These are phyloP conservation scores for Phytophthora constricta DNA, from an alignment of 352 stramenopile genomes.

Conservation along the genomic window DNA sequence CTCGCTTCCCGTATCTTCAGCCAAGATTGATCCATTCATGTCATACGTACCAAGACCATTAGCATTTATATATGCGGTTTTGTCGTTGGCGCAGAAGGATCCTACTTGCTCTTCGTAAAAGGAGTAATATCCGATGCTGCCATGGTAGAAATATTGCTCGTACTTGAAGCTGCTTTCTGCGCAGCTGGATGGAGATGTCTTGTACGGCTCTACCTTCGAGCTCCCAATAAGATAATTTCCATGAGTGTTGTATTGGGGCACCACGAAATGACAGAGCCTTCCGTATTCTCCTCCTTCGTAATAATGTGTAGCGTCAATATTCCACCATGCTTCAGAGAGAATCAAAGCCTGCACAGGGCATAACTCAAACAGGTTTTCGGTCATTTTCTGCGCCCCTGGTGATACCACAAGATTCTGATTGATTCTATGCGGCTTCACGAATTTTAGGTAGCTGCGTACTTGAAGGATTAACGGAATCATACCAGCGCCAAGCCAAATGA, in stretches of 20 bases:
- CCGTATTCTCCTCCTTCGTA: neutral
- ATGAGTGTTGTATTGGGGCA: conserved; percentile 25
- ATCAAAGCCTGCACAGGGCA: conserved; percentile 5
- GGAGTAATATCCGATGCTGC: conserved; percentile 13
- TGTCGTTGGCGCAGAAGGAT: conserved; percentile 14
- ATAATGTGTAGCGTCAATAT: conserved; percentile 26
- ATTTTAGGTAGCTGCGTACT: conserved; percentile 24
- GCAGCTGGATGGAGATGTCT: conserved; percentile 15
- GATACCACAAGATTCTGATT: conserved; percentile 6
- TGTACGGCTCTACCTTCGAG: neutral
- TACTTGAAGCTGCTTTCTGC: conserved; percentile 14
- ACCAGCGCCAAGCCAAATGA: conserved; percentile 13
- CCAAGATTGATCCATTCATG: conserved; percentile 17
- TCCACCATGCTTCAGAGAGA: conserved; percentile 32
- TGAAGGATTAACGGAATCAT: conserved; percentile 22
- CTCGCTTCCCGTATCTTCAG: conserved; percentile 10
- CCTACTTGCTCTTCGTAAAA: conserved; percentile 21
- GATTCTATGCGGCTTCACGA: conserved; percentile 24
- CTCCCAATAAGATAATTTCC: conserved; percentile 17
- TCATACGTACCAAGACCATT: conserved; percentile 23
- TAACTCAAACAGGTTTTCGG: neutral
- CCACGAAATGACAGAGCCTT: conserved; percentile 21
- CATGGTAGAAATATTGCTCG: conserved; percentile 27
- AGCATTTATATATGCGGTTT: conserved; percentile 12
- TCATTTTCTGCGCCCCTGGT: neutral